Base-by-base conservation (phyloP, 2,329 filamentous ascomycete genomes). In the Emericellopsis cladophorae region DNA sequence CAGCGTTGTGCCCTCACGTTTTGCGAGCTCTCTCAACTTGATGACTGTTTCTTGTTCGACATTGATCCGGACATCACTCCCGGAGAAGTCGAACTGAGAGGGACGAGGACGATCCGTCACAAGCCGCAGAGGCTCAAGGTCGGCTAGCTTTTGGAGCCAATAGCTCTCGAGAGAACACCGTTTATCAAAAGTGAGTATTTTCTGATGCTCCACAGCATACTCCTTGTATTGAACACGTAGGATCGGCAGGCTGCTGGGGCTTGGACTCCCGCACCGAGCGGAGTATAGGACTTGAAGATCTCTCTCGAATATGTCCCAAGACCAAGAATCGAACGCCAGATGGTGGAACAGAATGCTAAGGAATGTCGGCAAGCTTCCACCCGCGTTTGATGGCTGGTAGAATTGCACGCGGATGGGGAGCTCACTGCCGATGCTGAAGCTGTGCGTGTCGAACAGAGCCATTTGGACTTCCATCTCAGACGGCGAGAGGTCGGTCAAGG, bases 221-320 rank as follows among this genome's bases (percentile, higher is more conserved):
- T 24, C n/a, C 21, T 29, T 24, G 22, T 26, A 26, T 15, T 24
- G 37, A 7, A 39, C 22, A 9, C 22, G 37, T n/a, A 29, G 22
- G 9, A 31, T 8, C 31, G 23, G 16, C 16, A 29, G 18, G 16
- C 16, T 26, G 14, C 9, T 21, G 12, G 5, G 21, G 14, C 18
- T n/a, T 9, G 21, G 12, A n/a, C 14, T n/a, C 18, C 31, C 35
- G n/a, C 31, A 16, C 24, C 18, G 18, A n/a, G 37, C n/a, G 7
- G 34, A 16, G 31, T 35, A 40, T 8, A n/a, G 23, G 9, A 31
- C 39, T 26, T 26, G n/a, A 10, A 40, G 11, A 12, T 40, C 39
- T 35, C 39, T 21, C 39, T 36, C 31, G 31, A 40, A 40, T n/a
- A 40, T 36, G 16, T 40, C 33, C 31, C 31, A 35, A 35, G 39